A percentile compares a stretch with the other conserved stretches of the same genome.
phyloP scores from a whole-genome alignment of 331 rosid genomes.

The Acacia pycnantha region DNA sequence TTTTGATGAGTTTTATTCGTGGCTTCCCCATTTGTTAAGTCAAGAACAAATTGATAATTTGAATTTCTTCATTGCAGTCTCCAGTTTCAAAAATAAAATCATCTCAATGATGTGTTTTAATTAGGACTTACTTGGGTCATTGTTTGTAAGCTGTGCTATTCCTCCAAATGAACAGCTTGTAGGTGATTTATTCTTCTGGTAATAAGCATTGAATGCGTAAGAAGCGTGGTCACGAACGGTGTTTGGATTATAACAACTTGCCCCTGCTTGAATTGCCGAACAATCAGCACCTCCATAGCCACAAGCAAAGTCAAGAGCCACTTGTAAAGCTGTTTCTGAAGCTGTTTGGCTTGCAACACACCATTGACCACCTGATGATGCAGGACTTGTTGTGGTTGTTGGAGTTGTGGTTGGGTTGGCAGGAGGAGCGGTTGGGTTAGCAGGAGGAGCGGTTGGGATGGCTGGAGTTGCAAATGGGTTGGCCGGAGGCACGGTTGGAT shows the following conservation, averaged over 20 bases:
- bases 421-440: slow-evolving; percentile 23
- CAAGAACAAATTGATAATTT: neutral
- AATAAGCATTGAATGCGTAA: slow-evolving; percentile 53
- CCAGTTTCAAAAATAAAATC: neutral
- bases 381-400: slow-evolving; percentile 40
- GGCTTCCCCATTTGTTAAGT: neutral
- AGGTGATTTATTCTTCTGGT: slow-evolving; percentile 51
- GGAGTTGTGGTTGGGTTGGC: slow-evolving; percentile 24
- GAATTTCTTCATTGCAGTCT: neutral
- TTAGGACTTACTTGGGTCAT: slow-evolving; percentile 42
- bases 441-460: slow-evolving; percentile 24
- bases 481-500: slow-evolving; percentile 29
- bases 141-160: slow-evolving; percentile 38
- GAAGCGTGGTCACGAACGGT: slow-evolving; percentile 49
- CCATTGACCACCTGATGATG: slow-evolving; percentile 60
- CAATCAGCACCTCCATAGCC: slow-evolving; percentile 57
- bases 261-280: slow-evolving; percentile 47
- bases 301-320: slow-evolving; percentile 57
- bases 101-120: neutral
- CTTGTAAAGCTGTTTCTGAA: slow-evolving; percentile 42
- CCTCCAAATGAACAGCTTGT: slow-evolving; percentile 55
- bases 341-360: slow-evolving; percentile 50
- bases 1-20: neutral
- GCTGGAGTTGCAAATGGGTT: slow-evolving; percentile 22
- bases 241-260: slow-evolving; percentile 43